phyloP scores from a whole-genome alignment of 2,329 filamentous ascomycete genomes.

The Aspergillus ochraceus region DNA sequence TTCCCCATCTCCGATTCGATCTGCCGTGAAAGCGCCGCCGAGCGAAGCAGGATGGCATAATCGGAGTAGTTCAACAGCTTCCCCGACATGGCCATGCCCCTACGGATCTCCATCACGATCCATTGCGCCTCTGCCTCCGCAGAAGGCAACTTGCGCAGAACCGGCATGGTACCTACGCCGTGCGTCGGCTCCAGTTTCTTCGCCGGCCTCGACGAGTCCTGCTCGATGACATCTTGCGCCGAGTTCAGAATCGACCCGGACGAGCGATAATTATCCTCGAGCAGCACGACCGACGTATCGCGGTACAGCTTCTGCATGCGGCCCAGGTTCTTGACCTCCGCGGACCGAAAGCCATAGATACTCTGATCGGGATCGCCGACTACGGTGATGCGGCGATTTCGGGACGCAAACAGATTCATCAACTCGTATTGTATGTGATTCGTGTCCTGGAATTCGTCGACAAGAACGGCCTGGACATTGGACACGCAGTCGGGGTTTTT shows the following conservation, averaged over 20 bases:
- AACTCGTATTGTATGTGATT: constrained; percentile 93
- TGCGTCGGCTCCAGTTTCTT: constrained; percentile 82
- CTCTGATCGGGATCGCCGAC: constrained; percentile 97
- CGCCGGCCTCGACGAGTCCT: constrained; percentile 76
- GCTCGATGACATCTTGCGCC: constrained; percentile 84
- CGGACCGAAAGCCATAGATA: constrained; percentile 93
- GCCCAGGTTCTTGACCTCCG: constrained; percentile 84
- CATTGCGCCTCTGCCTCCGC: constrained; percentile 77
- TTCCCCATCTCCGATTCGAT: constrained; percentile 81
- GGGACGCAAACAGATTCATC: constrained; percentile 81
- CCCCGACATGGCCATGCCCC: constrained; percentile 70
- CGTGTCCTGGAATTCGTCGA: constrained; percentile 97
- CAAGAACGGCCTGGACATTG: constrained; percentile 86
- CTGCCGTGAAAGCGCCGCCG: constrained; percentile 77
- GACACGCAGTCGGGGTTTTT: constrained; percentile 76
- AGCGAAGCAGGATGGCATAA: constrained; percentile 83
- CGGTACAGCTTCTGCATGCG: constrained; percentile 76
- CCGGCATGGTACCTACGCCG: constrained; percentile 73
- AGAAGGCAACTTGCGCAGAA: constrained; percentile 72
- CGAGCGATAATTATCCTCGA: constrained; percentile 94
- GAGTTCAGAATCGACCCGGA: constrained; percentile 79
- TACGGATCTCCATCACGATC: constrained; percentile 81
- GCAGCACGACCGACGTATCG: constrained; percentile 74
- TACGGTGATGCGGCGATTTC: constrained; percentile 76
- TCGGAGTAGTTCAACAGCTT: constrained; percentile 72